phyloP scores from a whole-genome alignment of 345 rosid species.

The Balakata baccata region DNA sequence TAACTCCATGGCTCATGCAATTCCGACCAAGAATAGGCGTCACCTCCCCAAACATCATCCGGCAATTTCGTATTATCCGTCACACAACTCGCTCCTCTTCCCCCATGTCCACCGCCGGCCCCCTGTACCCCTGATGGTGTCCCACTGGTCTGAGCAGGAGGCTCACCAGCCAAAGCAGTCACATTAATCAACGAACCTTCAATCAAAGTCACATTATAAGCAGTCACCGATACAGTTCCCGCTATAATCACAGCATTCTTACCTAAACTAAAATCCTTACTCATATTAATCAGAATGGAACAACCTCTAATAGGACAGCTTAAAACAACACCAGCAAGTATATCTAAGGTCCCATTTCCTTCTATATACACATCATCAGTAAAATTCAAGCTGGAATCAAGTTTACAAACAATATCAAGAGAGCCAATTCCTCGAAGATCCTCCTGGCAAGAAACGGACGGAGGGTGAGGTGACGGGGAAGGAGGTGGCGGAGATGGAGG shows the following conservation, averaged over 20 bases:
- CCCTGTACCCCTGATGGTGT: slow-evolving; percentile 56
- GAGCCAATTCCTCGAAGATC: slow-evolving; percentile 59
- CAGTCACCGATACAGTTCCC: slow-evolving; percentile 43
- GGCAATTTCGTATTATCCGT: slow-evolving; percentile 54
- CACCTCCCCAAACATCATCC: slow-evolving; percentile 79
- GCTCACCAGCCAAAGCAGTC: slow-evolving; percentile 53
- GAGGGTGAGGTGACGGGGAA: slow-evolving; percentile 47
- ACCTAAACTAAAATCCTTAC: slow-evolving; percentile 45
- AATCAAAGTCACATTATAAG: slow-evolving; percentile 38
- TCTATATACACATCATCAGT: slow-evolving; percentile 43
- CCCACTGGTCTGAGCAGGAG: slow-evolving; percentile 65
- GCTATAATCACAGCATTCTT: slow-evolving; percentile 28
- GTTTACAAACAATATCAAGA: slow-evolving; percentile 47
- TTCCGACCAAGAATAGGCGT: slow-evolving; percentile 63
- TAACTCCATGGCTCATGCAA: slow-evolving; percentile 63
- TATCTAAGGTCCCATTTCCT: slow-evolving; percentile 48
- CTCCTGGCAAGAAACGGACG: slow-evolving; percentile 45
- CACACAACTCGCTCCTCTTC: slow-evolving; percentile 67
- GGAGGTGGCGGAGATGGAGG: slow-evolving; percentile 66
- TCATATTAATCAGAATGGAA: slow-evolving; percentile 45
- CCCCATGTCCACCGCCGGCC: slow-evolving; percentile 67
- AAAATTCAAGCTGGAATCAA: slow-evolving; percentile 44
- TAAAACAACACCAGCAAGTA: slow-evolving; percentile 42
- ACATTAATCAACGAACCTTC: slow-evolving; percentile 46
- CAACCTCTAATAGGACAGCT: slow-evolving; percentile 46